A percentile compares a stretch with the other conserved stretches of the same genome.
These are phyloP conservation scores for Dryas alaskensis DNA, from an alignment of 306 rosid species.

Conservation along the genomic window DNA sequence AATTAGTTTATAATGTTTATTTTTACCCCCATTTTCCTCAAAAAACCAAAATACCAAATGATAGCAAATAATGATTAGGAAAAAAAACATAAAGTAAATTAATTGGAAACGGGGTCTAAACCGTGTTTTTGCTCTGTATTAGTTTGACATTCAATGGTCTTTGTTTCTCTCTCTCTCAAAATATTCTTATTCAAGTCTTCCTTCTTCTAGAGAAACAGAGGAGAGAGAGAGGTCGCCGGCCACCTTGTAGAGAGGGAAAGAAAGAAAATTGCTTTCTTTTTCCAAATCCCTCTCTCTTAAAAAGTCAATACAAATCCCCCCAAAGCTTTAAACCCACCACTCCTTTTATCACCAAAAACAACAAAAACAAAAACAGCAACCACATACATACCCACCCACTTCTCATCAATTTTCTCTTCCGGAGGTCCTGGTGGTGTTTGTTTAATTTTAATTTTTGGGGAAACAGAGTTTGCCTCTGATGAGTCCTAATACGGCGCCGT, in stretches of 20 bases:
- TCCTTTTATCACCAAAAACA: neutral
- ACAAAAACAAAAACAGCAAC: neutral
- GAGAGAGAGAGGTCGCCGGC: slow-evolving; percentile 23
- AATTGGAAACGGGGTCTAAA: neutral
- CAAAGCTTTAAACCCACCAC: neutral
- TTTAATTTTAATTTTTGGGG: neutral
- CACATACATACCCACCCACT: too few relatives aligned
- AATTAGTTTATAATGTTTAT: too few relatives aligned
- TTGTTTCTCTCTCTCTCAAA: neutral
- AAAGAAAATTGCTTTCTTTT: slow-evolving; percentile 23
- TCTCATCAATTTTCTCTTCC: neutral
- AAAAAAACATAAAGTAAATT: neutral
- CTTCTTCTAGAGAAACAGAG: neutral
- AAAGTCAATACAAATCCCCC: slow-evolving; percentile 27
- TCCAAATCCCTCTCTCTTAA: neutral
- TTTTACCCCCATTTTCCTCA: too few relatives aligned
- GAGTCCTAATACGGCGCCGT: slow-evolving; percentile 62
- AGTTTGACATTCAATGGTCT: slow-evolving; percentile 9
- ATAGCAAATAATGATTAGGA: neutral
- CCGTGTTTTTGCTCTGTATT: slow-evolving; percentile 17
- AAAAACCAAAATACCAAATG: too few relatives aligned
- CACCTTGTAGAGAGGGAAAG: slow-evolving; percentile 24
- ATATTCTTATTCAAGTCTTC: neutral
- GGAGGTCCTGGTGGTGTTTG: neutral
- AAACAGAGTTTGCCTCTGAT: slow-evolving; percentile 28